Evolutionary conservation across 2,329 filamentous ascomycete species (phyloP).

Genomic region (Hypoxylon sp.): DNA sequence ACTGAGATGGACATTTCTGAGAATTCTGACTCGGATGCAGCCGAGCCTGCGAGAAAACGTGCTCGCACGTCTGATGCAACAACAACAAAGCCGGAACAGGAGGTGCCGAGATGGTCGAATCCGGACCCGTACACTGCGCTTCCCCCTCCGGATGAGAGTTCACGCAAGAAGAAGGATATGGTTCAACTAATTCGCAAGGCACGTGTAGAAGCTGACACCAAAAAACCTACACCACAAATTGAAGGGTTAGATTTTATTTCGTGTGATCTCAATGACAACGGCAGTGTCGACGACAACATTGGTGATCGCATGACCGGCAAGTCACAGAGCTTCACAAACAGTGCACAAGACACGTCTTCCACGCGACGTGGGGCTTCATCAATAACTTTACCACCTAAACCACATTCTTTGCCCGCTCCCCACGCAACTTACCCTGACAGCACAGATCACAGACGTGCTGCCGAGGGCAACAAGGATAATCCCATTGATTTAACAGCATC

Average conservation of each 20-base stretch:
- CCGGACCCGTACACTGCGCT: constrained; percentile 93
- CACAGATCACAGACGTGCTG: constrained; percentile 33
- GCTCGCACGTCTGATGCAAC: constrained; percentile 54
- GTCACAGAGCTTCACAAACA: background rate
- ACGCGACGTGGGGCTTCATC: constrained; percentile 53
- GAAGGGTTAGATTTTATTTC: constrained; percentile 91
- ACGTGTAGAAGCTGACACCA: constrained; percentile 71
- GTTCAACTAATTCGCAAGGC: constrained; percentile 94
- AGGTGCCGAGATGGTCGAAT: constrained; percentile 89
- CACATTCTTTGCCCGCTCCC: constrained; percentile 25
- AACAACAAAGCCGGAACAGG: constrained; percentile 58
- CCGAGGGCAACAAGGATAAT: constrained; percentile 26
- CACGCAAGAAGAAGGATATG: constrained; percentile 85
- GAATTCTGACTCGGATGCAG: constrained; percentile 60
- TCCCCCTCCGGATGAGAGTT: constrained; percentile 81
- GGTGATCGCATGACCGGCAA: background rate
- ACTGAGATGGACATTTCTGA: constrained; percentile 76
- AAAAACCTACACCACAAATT: constrained; percentile 66
- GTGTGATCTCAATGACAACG: constrained; percentile 76
- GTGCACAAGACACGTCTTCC: background rate
- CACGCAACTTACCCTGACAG: constrained; percentile 4
- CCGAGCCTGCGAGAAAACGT: constrained; percentile 62
- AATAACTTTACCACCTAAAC: constrained; percentile 41
- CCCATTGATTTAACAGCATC: constrained; percentile 57
- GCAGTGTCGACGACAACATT: constrained; percentile 55